A percentile compares a stretch with the other conserved stretches of the same genome.
These are phyloP conservation scores for Calocybe gangraenosa DNA, from an alignment of 768 basidiomycete species.

Conservation along the genomic window DNA sequence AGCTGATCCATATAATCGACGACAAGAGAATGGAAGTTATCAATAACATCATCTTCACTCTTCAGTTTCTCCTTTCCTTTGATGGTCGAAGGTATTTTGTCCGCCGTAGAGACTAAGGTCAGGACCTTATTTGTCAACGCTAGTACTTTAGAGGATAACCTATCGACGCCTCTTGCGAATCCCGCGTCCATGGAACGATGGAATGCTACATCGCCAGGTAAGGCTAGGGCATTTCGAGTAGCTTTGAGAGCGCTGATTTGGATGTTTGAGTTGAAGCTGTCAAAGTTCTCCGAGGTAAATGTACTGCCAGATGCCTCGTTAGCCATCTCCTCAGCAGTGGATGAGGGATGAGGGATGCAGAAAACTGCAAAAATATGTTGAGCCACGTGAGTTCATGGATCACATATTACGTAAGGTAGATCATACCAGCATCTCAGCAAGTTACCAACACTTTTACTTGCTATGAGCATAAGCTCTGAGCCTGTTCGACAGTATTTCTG, in stretches of 20 bases:
- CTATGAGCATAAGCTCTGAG: no score
- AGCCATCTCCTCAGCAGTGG: slow-evolving; percentile 13
- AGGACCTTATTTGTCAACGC: slow-evolving; percentile 63
- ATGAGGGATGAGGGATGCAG: no score
- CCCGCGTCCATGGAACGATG: slow-evolving; percentile 80
- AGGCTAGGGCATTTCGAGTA: slow-evolving; percentile 54
- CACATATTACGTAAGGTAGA: no score
- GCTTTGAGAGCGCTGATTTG: slow-evolving; percentile 61
- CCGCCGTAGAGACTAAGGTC: slow-evolving; percentile 41
- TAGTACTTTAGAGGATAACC: slow-evolving; percentile 62
- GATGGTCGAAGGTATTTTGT: slow-evolving; percentile 24
- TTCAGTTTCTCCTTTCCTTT: slow-evolving; percentile 57
- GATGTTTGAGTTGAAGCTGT: slow-evolving; percentile 50
- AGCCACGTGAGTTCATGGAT: no score
- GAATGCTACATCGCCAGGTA: slow-evolving; percentile 80
- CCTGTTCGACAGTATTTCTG: no score
- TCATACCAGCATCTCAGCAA: no score
- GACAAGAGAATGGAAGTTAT: slow-evolving; percentile 72
- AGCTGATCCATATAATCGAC: slow-evolving; percentile 85
- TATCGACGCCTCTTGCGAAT: slow-evolving; percentile 69
- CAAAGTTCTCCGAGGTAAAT: slow-evolving; percentile 29
- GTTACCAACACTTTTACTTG: no score
- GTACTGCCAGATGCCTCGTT: slow-evolving; percentile 12
- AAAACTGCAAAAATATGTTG: no score
- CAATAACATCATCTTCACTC: slow-evolving; percentile 77